Percentiles rank a stretch among this genome's conserved stretches.
Conservation (phyloP, 805 yeast genomes). For the Maudiozyma pseudohumilis region DNA sequence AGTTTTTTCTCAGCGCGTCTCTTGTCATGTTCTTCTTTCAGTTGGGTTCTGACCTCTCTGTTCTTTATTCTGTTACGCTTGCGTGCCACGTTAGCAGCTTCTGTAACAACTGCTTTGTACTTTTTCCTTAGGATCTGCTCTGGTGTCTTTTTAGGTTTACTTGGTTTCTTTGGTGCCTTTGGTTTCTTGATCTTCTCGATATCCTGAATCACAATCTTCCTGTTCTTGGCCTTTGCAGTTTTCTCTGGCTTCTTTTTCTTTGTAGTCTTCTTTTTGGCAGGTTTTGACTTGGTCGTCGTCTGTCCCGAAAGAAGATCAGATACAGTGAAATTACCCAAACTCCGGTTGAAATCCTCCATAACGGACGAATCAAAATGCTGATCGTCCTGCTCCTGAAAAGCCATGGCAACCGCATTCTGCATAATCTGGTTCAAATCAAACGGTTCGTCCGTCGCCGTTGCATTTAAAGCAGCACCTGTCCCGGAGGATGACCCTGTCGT, state of each 20-base stretch:
- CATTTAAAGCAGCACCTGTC: too few relatives aligned
- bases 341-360: conserved; percentile 23
- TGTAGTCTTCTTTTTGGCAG: conserved; percentile 1
- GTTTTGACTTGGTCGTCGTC: not conserved
- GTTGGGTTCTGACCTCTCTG: conserved; percentile 9
- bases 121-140: conserved; percentile 15
- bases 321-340: conserved; percentile 13
- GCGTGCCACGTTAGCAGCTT: conserved; percentile 24
- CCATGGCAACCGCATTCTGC: conserved; percentile 70
- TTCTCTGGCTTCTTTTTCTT: conserved; percentile 2
- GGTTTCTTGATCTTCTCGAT: conserved; percentile 5
- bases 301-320: conserved; percentile 1
- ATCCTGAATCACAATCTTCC: conserved; percentile 10
- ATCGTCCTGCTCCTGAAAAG: conserved; percentile 41
- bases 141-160: conserved; percentile 10
- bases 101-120: conserved; percentile 15
- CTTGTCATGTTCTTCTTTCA: conserved; percentile 10
- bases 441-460: conserved; percentile 32
- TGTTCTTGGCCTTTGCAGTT: conserved; percentile 4
- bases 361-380: conserved; percentile 14
- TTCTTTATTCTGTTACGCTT: conserved; percentile 16
- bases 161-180: conserved; percentile 5
- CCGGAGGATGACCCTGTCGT: too few relatives aligned
- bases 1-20: conserved; percentile 16
- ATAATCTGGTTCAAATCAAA: conserved; percentile 63